These are phyloP conservation scores for Eimeria nieschulzi DNA, from an alignment of 169 alveolate genomes.

Conservation along the genomic window DNA sequence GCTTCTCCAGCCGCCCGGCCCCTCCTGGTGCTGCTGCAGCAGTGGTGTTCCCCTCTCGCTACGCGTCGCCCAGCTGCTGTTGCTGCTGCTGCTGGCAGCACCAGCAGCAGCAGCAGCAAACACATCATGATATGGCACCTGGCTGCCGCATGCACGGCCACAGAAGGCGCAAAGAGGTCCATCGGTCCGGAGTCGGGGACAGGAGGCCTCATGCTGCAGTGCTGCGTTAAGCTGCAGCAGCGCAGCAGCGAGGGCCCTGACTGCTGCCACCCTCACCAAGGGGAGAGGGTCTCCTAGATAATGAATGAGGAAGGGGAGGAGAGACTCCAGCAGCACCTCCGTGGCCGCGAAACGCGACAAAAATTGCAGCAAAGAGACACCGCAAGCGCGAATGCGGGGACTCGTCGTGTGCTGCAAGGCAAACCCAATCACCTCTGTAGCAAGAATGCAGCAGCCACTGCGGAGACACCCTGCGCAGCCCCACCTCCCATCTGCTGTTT, in stretches of 20 bases:
- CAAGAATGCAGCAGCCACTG: constrained; percentile 37
- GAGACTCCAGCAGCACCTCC: constrained; percentile 59
- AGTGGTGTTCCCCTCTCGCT: no score
- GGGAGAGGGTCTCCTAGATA: constrained; percentile 52
- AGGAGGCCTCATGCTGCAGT: constrained; percentile 18
- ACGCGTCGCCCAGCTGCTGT: not conserved
- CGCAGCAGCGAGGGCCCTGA: constrained; percentile 63
- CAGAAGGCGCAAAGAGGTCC: constrained; percentile 1
- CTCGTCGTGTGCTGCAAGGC: constrained; percentile 61
- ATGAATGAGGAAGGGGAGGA: constrained; percentile 46
- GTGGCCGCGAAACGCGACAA: constrained; percentile 46
- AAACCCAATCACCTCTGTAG: constrained; percentile 28
- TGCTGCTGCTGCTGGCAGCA: not conserved
- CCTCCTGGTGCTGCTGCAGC: constrained; percentile 11
- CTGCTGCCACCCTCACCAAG: constrained; percentile 39
- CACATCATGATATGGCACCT: not conserved
- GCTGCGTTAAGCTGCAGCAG: constrained; percentile 61
- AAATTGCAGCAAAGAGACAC: constrained; percentile 52
- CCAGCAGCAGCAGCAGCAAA: constrained; percentile 2
- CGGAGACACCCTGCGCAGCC: constrained; percentile 40
- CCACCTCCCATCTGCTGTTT: not conserved
- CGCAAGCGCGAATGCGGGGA: constrained; percentile 41
- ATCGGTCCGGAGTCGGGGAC: not conserved
- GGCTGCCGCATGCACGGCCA: constrained; percentile 34
- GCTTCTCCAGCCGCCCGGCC: not conserved